phyloP scores from a whole-genome alignment of 2,329 filamentous ascomycete genomes.

The Talaromyces sp. region DNA sequence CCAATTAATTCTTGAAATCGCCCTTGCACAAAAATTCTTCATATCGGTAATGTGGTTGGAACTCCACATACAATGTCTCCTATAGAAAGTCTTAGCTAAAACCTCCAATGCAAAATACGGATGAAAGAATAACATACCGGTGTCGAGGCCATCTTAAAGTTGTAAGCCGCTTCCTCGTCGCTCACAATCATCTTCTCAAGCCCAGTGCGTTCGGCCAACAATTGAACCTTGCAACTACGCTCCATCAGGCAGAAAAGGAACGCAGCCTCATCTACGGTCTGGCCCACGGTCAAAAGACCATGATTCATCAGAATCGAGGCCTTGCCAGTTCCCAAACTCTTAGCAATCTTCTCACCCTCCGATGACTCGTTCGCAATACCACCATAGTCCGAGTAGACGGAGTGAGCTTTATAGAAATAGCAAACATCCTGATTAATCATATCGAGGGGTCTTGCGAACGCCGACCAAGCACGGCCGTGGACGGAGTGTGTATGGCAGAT shows the following conservation, averaged over 20 bases:
- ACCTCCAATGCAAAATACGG: background rate
- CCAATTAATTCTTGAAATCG: conserved; percentile 17
- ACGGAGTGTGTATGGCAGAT: conserved; percentile 69
- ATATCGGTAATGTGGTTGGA: conserved; percentile 14
- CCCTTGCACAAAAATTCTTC: conserved; percentile 17
- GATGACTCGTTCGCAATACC: conserved; percentile 59
- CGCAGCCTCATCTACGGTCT: conserved; percentile 68
- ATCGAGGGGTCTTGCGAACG: conserved; percentile 63
- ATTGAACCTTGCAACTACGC: conserved; percentile 64
- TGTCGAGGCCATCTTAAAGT: conserved; percentile 11
- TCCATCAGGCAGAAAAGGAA: conserved; percentile 62
- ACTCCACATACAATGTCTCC: conserved; percentile 11
- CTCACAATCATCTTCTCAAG: conserved; percentile 41
- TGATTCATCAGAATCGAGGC: conserved; percentile 67
- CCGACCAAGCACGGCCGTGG: conserved; percentile 66
- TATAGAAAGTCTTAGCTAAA: background rate
- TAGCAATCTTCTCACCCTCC: conserved; percentile 62
- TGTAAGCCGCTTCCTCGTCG: conserved; percentile 15
- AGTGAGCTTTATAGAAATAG: conserved; percentile 46
- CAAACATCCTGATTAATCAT: conserved; percentile 58
- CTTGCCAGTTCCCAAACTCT: conserved; percentile 57
- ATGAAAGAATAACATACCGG: background rate
- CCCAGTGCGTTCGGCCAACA: conserved; percentile 62
- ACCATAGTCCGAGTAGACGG: conserved; percentile 63
- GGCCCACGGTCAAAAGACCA: conserved; percentile 65